These are phyloP conservation scores for Pachyrhizus erosus DNA, from an alignment of 306 rosid species.

Conservation along the genomic window DNA sequence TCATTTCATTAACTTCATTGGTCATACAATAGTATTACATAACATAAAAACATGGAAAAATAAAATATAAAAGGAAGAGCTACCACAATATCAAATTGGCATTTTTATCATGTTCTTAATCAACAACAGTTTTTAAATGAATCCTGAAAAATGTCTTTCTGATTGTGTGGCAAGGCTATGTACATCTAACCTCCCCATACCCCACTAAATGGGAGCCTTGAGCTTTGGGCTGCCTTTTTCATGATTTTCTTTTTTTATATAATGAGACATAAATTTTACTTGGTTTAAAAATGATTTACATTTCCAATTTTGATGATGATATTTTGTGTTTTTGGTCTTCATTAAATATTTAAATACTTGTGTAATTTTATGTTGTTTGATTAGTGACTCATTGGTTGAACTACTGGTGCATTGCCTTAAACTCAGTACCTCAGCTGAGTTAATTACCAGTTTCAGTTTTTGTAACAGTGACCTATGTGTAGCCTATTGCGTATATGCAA, in stretches of 20 bases:
- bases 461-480: neutral
- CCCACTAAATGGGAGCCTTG: too few species aligned
- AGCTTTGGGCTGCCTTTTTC: neutral
- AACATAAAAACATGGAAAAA: too few species aligned
- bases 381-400: neutral
- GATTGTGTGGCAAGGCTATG: neutral
- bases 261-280: neutral
- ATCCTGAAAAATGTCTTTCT: neutral
- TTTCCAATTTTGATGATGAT: neutral
- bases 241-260: too few species aligned
- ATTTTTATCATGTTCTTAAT: too few species aligned
- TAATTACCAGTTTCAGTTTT: neutral
- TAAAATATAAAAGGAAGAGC: too few species aligned
- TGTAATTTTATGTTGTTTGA: neutral
- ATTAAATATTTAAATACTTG: neutral
- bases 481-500: conserved; percentile 5
- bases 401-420: neutral
- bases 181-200: neutral
- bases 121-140: neutral
- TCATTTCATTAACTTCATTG: too few species aligned
- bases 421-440: neutral
- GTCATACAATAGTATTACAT: too few species aligned
- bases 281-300: neutral
- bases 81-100: too few species aligned
- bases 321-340: neutral